A percentile compares a stretch with the other conserved stretches of the same genome.
phyloP scores from a whole-genome alignment of 768 basidiomycete species.

The Clathrus columnatus region DNA sequence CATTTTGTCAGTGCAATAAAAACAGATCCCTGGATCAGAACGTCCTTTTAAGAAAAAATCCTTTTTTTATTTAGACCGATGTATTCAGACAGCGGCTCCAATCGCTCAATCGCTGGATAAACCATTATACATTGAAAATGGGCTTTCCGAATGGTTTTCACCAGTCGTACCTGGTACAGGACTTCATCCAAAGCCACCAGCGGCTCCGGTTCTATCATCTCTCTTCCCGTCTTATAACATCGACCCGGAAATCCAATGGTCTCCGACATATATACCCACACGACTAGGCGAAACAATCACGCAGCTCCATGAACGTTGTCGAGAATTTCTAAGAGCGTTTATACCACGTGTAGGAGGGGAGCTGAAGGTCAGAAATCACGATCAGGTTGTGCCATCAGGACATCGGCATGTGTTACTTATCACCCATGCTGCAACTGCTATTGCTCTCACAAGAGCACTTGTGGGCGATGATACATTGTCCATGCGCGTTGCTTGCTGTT shows the following conservation, averaged over 20 bases:
- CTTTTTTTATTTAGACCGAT: slow-evolving; percentile 54
- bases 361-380: background rate
- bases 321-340: slow-evolving; percentile 43
- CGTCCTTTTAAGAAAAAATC: background rate
- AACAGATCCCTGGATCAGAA: background rate
- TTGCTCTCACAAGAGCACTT: slow-evolving; percentile 54
- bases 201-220: slow-evolving; percentile 41
- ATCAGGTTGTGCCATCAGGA: background rate
- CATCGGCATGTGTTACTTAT: slow-evolving; percentile 53
- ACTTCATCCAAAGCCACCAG: slow-evolving; percentile 65
- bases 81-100: slow-evolving; percentile 71
- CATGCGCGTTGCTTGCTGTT: slow-evolving; percentile 67
- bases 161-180: slow-evolving; percentile 58
- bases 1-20: slow-evolving; percentile 51
- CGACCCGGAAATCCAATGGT: slow-evolving; percentile 48
- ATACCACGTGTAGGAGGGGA: slow-evolving; percentile 40
- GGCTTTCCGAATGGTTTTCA: slow-evolving; percentile 73
- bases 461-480: slow-evolving; percentile 42
- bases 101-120: slow-evolving; percentile 49
- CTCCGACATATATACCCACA: slow-evolving; percentile 54
- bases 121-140: slow-evolving; percentile 75
- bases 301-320: slow-evolving; percentile 52
- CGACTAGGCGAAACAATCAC: slow-evolving; percentile 64
- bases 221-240: slow-evolving; percentile 44
- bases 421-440: slow-evolving; percentile 68